Base-by-base conservation (phyloP, 2,329 filamentous ascomycete species). In the Verticillium nonalfalfae region DNA sequence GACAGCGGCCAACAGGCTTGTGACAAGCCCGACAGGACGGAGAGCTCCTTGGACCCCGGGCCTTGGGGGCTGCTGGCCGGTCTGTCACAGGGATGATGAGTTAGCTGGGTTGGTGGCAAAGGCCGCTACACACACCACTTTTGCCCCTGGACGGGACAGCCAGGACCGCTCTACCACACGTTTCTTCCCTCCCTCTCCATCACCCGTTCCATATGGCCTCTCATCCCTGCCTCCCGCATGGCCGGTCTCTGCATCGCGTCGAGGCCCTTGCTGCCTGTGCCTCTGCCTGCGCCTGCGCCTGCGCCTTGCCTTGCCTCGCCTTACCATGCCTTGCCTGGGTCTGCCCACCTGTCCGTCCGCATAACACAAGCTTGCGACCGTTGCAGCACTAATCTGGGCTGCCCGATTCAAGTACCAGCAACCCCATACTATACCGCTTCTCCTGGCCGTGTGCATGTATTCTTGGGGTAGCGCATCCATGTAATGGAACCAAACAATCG, bases 1-100 rank as follows among this genome's bases (percentile, higher is more conserved):
- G 11, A 63, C 65, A 2, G 56, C 66, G 7, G 67, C 38, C 14
- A 74, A 71, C 60, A 67, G 31, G 69, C 21, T 68, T 71, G 3
- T 14, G 21, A 21, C 40, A 18, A 50, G 40, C 40, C 40, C 40
- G 18, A n/a, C n/a, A 11, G 40, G 40, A 26, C 18, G 7, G 11
- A 50, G 21, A 21, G 40, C 18, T 26, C 40, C 40, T 26, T n/a
- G 40, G 40, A 9, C n/a, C 10, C 40, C 18, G 2, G 26, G n/a
- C 18, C 18, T 11, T n/a, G 9, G n/a, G 9, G n/a, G 15, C 40
- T 50, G 18, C 4, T 18, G 18, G 9, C 21, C 18, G 9, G 40
- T 50, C 40, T 26, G 26, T 50, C 40, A 21, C 40, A 50, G n/a
- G 40, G 40, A 21, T 50, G 40, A 9, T 5, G 26, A 26, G 26